phyloP scores from a whole-genome alignment of 2,329 filamentous ascomycete species.

The Colletotrichum cereale region DNA sequence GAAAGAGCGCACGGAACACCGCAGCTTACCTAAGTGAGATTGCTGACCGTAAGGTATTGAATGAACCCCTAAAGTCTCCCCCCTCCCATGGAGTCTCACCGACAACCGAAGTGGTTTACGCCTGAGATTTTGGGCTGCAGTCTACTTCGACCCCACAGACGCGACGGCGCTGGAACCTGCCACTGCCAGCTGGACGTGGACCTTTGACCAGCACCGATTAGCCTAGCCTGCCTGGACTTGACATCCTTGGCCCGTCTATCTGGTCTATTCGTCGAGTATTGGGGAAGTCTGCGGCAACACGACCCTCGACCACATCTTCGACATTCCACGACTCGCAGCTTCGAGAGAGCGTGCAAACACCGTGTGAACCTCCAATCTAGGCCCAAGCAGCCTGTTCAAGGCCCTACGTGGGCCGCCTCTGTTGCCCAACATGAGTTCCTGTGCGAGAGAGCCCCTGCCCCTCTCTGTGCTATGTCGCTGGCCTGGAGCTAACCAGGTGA shows the following conservation, averaged over 20 bases:
- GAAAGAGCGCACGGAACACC: not conserved
- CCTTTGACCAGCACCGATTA: conserved; percentile 17
- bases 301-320: conserved; percentile 7
- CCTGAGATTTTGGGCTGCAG: conserved; percentile 34
- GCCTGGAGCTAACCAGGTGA: conserved; percentile 26
- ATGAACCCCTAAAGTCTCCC: conserved; percentile 8
- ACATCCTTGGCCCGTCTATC: conserved; percentile 36
- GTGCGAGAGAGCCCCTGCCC: conserved; percentile 44
- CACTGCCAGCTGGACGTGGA: conserved; percentile 12
- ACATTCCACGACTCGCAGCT: conserved; percentile 20
- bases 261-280: conserved; percentile 33
- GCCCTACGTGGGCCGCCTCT: conserved; percentile 39
- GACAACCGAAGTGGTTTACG: not conserved
- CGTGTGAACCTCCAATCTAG: not conserved
- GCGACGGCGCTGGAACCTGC: conserved; percentile 23
- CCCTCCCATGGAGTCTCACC: not conserved
- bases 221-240: conserved; percentile 29
- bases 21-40: not conserved
- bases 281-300: conserved; percentile 12
- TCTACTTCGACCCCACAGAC: conserved; percentile 12
- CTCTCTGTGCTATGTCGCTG: conserved; percentile 13
- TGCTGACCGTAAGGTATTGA: too few species aligned
- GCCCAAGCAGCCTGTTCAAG: conserved; percentile 27
- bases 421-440: conserved; percentile 54
- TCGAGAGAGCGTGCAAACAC: conserved; percentile 18